Evolutionary conservation across 306 rosid species (phyloP).

Genomic region (Lathyrus aphaca): DNA sequence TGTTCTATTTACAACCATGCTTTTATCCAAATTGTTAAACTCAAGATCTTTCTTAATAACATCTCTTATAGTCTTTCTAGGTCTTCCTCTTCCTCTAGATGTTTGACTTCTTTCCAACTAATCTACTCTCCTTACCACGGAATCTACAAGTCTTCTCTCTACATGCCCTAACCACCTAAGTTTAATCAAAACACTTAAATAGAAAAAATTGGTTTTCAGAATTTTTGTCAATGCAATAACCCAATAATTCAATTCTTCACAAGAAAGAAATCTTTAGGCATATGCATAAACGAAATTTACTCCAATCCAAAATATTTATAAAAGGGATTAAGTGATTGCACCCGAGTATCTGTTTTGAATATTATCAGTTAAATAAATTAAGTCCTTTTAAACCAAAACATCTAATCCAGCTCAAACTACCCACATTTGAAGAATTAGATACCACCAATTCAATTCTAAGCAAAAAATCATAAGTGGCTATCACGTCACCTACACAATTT

Average conservation of each 20-base stretch:
- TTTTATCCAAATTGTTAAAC: too few relatives aligned
- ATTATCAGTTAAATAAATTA: conserved; percentile 11
- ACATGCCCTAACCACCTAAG: too few relatives aligned
- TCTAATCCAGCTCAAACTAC: conserved; percentile 5
- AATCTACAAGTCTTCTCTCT: too few relatives aligned
- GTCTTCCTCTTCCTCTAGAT: too few relatives aligned
- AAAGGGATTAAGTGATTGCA: conserved; percentile 11
- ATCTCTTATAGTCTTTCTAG: too few relatives aligned
- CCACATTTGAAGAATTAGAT: conserved; percentile 15
- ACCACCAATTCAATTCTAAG: not conserved
- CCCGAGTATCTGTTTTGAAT: conserved; percentile 5
- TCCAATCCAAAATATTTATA: conserved; percentile 19
- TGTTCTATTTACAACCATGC: too few relatives aligned
- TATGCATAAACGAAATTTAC: conserved; percentile 16
- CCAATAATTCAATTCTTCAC: conserved; percentile 1
- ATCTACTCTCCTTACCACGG: too few relatives aligned
- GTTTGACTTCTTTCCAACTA: too few relatives aligned
- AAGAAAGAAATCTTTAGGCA: conserved; percentile 9
- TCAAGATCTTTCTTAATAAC: too few relatives aligned
- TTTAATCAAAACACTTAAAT: not conserved
- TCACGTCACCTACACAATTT: not conserved
- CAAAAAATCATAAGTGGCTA: conserved; percentile 3
- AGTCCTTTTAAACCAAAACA: conserved; percentile 1
- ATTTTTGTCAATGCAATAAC: conserved; percentile 3
- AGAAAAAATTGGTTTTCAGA: not conserved